phyloP scores from a whole-genome alignment of 2,329 filamentous ascomycete genomes.

The Pestalotiopsis sp. region DNA sequence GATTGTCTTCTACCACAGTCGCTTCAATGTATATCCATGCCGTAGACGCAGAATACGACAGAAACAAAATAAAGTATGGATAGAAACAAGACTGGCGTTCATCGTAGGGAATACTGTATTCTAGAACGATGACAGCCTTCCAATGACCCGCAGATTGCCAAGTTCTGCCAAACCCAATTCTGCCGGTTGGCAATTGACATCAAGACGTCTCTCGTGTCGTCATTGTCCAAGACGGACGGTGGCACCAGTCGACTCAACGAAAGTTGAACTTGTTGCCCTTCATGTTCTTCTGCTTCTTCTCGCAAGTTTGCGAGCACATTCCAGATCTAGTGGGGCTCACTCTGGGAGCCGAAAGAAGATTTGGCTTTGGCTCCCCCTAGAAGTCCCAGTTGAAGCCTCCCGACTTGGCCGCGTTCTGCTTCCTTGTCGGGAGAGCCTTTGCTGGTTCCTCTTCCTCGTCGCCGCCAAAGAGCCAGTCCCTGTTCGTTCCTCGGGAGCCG shows the following conservation, averaged over 20 bases:
- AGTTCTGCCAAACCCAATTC: too few relatives aligned
- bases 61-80: too few relatives aligned
- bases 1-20: too few relatives aligned
- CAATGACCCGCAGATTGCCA: too few relatives aligned
- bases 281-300: background rate
- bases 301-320: background rate
- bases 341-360: conserved; percentile 6
- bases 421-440: conserved; percentile 40
- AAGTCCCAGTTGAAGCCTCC: conserved; percentile 36
- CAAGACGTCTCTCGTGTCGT: too few relatives aligned
- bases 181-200: too few relatives aligned
- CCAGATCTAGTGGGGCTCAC: background rate
- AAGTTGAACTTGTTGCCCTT: background rate
- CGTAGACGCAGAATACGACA: too few relatives aligned
- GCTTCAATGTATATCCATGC: too few relatives aligned
- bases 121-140: too few relatives aligned
- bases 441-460: conserved; percentile 47
- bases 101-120: too few relatives aligned
- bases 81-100: too few relatives aligned
- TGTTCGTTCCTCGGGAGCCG: conserved; percentile 54
- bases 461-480: conserved; percentile 62
- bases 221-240: background rate
- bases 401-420: conserved; percentile 28
- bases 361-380: conserved; percentile 26
- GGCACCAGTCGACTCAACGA: conserved; percentile 17